Evolutionary conservation across 2,329 filamentous ascomycete genomes (phyloP).

Genomic region (Aspergillus tanneri): DNA sequence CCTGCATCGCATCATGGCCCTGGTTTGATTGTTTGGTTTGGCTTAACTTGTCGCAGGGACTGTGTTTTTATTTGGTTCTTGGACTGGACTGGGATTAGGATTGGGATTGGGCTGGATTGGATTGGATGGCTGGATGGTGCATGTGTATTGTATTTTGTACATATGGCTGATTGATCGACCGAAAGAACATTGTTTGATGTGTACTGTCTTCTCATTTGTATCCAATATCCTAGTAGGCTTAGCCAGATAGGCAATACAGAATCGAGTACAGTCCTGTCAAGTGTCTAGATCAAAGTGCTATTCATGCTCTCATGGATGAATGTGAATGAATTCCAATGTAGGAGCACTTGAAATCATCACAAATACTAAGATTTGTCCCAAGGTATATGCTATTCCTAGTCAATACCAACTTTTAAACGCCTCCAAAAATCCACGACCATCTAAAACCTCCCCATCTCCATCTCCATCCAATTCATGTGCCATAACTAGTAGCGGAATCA

Average conservation of each 20-base stretch:
- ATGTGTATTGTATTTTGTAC: constrained; percentile 14
- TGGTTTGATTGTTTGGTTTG: constrained; percentile 1
- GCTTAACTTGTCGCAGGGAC: constrained; percentile 2
- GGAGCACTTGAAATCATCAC: no score
- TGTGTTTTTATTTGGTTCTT: constrained; percentile 7
- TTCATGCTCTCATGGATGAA: no score
- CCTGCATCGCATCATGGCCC: background rate
- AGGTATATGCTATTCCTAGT: no score
- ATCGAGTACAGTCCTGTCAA: no score
- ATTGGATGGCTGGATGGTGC: constrained; percentile 2
- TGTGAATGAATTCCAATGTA: no score
- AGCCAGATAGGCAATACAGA: no score
- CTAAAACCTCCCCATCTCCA: background rate
- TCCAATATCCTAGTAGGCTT: no score
- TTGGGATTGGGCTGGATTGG: constrained; percentile 4
- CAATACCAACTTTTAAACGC: constrained; percentile 16
- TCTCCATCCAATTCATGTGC: background rate
- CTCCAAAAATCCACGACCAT: constrained; percentile 8
- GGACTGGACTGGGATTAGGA: constrained; percentile 5
- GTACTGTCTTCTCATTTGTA: no score
- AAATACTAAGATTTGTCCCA: no score
- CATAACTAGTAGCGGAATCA: constrained; percentile 46
- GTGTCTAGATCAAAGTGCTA: no score
- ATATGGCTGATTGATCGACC: constrained; percentile 7
- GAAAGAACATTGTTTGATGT: no score